phyloP scores from a whole-genome alignment of 1,139 yeast genomes.

The Debaryomyces psychrophilus region DNA sequence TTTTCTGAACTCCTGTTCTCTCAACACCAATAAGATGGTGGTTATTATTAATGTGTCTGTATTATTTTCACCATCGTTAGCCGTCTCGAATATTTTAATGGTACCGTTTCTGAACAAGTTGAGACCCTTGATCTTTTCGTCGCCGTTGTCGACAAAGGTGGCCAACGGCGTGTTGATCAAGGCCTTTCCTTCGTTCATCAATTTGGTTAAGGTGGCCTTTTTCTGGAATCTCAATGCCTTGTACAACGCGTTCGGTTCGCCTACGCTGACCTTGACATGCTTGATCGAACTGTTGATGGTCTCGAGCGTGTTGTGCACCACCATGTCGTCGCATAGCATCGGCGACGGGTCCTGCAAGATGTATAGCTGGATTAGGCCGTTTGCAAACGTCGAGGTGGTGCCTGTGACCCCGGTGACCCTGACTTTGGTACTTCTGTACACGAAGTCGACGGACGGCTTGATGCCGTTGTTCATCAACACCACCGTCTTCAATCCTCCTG shows the following conservation, averaged over 20 bases:
- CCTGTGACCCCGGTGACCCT: constrained; percentile 42
- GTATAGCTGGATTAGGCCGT: constrained; percentile 32
- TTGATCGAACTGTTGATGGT: constrained; percentile 13
- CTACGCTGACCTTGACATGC: constrained; percentile 18
- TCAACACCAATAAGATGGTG: constrained; percentile 36
- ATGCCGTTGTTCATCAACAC: constrained; percentile 37
- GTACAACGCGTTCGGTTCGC: constrained; percentile 18
- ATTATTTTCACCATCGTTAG: constrained; percentile 17
- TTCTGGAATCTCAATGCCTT: constrained; percentile 20
- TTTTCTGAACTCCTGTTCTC: constrained; percentile 45
- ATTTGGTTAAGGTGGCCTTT: constrained; percentile 16
- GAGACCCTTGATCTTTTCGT: constrained; percentile 25
- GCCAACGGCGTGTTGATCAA: constrained; percentile 37
- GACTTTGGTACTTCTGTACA: constrained; percentile 31
- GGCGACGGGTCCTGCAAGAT: constrained; percentile 27
- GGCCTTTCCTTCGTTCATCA: constrained; percentile 15
- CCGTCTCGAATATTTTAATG: constrained; percentile 32
- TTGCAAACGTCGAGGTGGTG: constrained; percentile 44
- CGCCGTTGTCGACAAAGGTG: constrained; percentile 33
- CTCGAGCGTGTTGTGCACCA: constrained; percentile 12
- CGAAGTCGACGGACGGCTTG: constrained; percentile 39
- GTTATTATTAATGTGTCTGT: constrained; percentile 31
- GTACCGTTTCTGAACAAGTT: constrained; percentile 32
- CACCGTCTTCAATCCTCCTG: constrained; percentile 19
- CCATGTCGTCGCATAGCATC: constrained; percentile 29